Conservation (phyloP, 2,329 filamentous ascomycete genomes). For the Paecilomyces sp. region DNA sequence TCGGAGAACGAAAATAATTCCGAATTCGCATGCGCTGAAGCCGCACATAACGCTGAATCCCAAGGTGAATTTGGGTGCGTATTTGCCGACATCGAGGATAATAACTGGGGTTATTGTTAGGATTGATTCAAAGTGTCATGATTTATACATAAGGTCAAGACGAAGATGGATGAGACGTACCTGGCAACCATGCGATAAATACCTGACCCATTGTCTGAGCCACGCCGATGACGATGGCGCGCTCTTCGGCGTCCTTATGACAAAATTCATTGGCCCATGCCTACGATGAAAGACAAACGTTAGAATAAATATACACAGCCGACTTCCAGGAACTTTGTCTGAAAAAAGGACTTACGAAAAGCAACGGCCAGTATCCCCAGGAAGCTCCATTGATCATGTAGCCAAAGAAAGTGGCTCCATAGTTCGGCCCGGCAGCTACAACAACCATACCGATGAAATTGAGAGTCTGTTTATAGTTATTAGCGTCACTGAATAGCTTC, state of each 20-base stretch:
- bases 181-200: conserved; percentile 13
- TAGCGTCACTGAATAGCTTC: background rate
- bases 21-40: conserved; percentile 8
- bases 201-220: conserved; percentile 13
- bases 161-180: background rate
- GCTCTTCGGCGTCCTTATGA: conserved; percentile 18
- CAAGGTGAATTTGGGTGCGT: conserved; percentile 11
- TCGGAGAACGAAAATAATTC: conserved; percentile 12
- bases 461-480: background rate
- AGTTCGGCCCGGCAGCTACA: conserved; percentile 10
- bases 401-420: conserved; percentile 13
- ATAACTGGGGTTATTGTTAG: conserved; percentile 3
- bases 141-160: background rate
- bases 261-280: conserved; percentile 11
- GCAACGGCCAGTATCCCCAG: conserved; percentile 13
- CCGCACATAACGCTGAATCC: conserved; percentile 11
- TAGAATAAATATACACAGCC: background rate
- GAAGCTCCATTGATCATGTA: conserved; percentile 14
- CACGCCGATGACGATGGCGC: conserved; percentile 11
- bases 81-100: conserved; percentile 12
- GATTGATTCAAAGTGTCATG: background rate
- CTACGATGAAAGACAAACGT: background rate
- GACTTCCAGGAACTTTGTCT: background rate
- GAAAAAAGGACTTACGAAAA: conserved; percentile 6
- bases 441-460: conserved; percentile 14